phyloP scores from a whole-genome alignment of 768 basidiomycete species.

The Arthromyces matolae region DNA sequence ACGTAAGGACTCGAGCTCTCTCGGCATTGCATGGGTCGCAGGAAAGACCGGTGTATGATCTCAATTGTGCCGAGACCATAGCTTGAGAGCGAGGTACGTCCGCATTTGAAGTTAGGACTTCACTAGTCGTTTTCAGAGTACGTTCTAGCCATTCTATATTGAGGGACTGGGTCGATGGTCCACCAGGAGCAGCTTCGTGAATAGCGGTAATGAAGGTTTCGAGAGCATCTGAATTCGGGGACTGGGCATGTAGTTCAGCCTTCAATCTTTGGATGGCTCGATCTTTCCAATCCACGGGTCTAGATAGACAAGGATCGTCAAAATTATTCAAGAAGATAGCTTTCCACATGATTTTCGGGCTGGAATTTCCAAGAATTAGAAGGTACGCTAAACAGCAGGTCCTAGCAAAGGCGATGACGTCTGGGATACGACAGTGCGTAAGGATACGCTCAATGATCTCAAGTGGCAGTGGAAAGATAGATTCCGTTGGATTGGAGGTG shows the following conservation, averaged over 20 bases:
- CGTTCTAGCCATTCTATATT: conserved; percentile 45
- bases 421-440: conserved; percentile 49
- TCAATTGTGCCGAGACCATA: conserved; percentile 38
- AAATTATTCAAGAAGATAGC: conserved; percentile 57
- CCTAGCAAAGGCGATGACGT: conserved; percentile 56
- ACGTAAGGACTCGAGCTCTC: conserved; percentile 23
- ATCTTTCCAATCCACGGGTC: conserved; percentile 11
- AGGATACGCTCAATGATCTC: conserved; percentile 63
- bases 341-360: conserved; percentile 63
- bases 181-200: conserved; percentile 22
- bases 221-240: conserved; percentile 23
- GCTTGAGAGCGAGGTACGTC: conserved; percentile 14
- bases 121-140: conserved; percentile 36
- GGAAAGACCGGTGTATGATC: conserved; percentile 46
- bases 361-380: conserved; percentile 46
- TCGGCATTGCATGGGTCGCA: conserved; percentile 31
- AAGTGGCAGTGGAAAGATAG: conserved; percentile 35
- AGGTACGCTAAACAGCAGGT: conserved; percentile 46
- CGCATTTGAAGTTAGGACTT: conserved; percentile 27
- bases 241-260: conserved; percentile 32
- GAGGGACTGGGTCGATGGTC: conserved; percentile 28
- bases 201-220: conserved; percentile 39
- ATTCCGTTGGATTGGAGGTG: conserved; percentile 19
- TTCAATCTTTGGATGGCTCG: conserved; percentile 30
- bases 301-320: conserved; percentile 67